phyloP scores from a whole-genome alignment of 2,329 filamentous ascomycete genomes.

The Phyllosticta capitalensis region DNA sequence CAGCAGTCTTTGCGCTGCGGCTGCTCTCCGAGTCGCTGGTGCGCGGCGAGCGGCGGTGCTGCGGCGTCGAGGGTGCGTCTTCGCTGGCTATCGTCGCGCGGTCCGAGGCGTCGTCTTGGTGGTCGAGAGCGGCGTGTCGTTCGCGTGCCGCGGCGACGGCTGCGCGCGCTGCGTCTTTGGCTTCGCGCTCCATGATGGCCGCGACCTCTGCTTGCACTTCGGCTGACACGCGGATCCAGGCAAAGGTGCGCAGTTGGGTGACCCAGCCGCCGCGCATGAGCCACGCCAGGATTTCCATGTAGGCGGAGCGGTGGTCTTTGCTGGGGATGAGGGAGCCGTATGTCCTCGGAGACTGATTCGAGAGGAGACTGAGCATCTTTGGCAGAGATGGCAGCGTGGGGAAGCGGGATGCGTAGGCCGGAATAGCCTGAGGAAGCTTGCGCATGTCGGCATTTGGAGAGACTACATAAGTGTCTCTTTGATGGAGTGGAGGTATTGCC shows the following conservation, averaged over 20 bases:
- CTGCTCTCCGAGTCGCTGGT: conserved; percentile 19
- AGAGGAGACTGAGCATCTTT: conserved; percentile 79
- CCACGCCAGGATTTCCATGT: conserved; percentile 89
- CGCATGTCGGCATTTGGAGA: conserved; percentile 79
- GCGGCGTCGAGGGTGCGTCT: conserved; percentile 20
- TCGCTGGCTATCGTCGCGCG: conserved; percentile 10
- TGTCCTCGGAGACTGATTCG: conserved; percentile 60
- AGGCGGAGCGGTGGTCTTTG: conserved; percentile 76
- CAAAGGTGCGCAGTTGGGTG: conserved; percentile 83
- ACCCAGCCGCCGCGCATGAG: conserved; percentile 89
- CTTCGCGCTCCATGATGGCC: conserved; percentile 50
- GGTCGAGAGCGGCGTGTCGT: conserved; percentile 6
- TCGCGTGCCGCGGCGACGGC: conserved; percentile 13
- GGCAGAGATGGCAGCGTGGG: conserved; percentile 73
- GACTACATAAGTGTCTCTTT: conserved; percentile 81
- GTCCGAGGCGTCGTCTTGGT: conserved; percentile 8
- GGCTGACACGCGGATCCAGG: conserved; percentile 74
- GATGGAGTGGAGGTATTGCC: conserved; percentile 81
- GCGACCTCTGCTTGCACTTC: conserved; percentile 77
- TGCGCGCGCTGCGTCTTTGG: conserved; percentile 21
- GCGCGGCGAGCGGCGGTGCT: conserved; percentile 13
- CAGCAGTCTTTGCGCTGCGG: conserved; percentile 21
- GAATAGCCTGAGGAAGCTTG: conserved; percentile 58
- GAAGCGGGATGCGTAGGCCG: conserved; percentile 68
- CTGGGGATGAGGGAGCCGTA: conserved; percentile 80